phyloP scores from a whole-genome alignment of 164 flowering plant species.

The Houttuynia cordata region DNA sequence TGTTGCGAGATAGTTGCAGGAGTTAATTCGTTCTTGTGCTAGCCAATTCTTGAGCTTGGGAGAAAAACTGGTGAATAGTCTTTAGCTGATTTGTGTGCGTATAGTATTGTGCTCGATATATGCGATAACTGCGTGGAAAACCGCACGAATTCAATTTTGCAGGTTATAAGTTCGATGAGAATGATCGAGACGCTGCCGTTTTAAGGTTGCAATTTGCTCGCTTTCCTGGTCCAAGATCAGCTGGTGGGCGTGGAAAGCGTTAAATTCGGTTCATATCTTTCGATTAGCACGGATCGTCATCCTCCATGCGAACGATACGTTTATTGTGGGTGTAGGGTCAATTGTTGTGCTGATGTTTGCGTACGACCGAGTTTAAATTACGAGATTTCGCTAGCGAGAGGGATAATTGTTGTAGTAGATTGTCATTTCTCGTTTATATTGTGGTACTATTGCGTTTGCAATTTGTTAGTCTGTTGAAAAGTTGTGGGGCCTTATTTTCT shows the following conservation, averaged over 20 bases:
- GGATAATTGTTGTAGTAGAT: conserved; percentile 4
- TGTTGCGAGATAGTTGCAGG: too few species aligned
- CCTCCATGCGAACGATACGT: conserved; percentile 14
- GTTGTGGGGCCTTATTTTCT: background rate
- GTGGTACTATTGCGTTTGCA: background rate
- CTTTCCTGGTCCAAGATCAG: conserved; percentile 89
- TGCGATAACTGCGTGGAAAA: conserved; percentile 17
- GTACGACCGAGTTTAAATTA: background rate
- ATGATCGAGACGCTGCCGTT: conserved; percentile 58
- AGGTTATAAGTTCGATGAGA: conserved; percentile 92
- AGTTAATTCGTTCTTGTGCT: background rate
- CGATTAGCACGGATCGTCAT: conserved; percentile 34
- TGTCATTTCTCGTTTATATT: background rate
- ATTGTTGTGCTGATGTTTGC: background rate
- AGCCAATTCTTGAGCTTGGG: background rate
- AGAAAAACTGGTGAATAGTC: conserved; percentile 2
- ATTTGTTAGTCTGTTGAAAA: background rate
- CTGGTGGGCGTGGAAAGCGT: conserved; percentile 77
- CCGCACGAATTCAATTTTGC: conserved; percentile 53
- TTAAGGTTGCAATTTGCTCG: conserved; percentile 94
- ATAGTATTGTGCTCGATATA: background rate
- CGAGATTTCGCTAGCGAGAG: conserved; percentile 9
- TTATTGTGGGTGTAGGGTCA: conserved; percentile 13
- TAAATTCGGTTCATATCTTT: conserved; percentile 25
- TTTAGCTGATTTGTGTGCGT: conserved; percentile 1